Conservation (phyloP, 2,329 filamentous ascomycete genomes). For the Scytalidium sp. region DNA sequence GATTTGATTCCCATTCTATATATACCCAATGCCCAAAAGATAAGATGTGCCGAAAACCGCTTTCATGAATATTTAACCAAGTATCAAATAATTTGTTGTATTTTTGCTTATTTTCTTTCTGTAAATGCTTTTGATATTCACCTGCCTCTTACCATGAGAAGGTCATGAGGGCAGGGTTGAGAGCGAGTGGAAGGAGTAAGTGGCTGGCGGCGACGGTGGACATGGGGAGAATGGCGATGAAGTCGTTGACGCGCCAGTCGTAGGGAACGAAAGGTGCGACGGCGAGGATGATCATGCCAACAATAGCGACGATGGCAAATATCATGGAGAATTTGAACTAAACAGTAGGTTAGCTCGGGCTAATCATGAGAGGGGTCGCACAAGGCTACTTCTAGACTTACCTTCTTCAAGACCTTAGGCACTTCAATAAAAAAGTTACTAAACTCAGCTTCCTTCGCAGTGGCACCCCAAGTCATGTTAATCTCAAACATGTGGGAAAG, state of each 20-base stretch:
- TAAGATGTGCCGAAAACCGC: not conserved
- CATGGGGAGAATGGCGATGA: constrained; percentile 76
- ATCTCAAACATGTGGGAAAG: constrained; percentile 81
- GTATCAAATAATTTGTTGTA: not conserved
- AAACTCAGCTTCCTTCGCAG: constrained; percentile 77
- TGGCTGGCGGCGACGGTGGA: constrained; percentile 67
- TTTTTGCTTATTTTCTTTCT: not conserved
- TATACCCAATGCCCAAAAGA: not conserved
- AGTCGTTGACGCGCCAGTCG: constrained; percentile 65
- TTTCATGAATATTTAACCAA: not conserved
- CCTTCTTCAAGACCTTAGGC: constrained; percentile 72
- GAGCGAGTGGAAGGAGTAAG: constrained; percentile 66
- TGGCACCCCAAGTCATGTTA: constrained; percentile 84
- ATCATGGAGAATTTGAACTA: constrained; percentile 72
- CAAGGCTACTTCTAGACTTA: too few relatives aligned
- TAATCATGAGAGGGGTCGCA: constrained; percentile 11
- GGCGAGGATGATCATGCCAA: constrained; percentile 62
- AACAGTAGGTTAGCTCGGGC: constrained; percentile 27
- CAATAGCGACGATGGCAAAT: constrained; percentile 56
- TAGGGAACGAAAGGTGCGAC: constrained; percentile 61
- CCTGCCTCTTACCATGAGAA: constrained; percentile 64
- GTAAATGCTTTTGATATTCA: not conserved
- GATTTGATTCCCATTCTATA: not conserved
- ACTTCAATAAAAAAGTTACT: constrained; percentile 85
- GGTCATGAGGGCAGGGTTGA: constrained; percentile 79